Evolutionary conservation across 2,329 filamentous ascomycete genomes (phyloP).

Genomic region (Dothistroma septosporum): DNA sequence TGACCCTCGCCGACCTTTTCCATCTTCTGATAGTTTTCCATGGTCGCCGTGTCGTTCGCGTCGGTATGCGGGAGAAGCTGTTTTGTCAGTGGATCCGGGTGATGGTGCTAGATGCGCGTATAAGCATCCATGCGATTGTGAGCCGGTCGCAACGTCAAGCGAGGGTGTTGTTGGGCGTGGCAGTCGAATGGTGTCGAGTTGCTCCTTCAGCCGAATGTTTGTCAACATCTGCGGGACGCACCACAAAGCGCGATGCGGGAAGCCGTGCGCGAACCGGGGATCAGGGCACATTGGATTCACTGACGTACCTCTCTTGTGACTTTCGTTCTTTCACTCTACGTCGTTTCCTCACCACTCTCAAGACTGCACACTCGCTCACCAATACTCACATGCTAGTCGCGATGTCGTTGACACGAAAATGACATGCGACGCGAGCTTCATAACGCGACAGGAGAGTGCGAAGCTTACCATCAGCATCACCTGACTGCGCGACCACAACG

Average conservation of each 20-base stretch:
- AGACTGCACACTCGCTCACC: background rate
- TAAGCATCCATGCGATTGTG: conserved; percentile 2
- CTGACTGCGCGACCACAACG: conserved; percentile 19
- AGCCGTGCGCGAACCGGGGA: background rate
- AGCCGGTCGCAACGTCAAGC: background rate
- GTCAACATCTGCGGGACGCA: background rate
- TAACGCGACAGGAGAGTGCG: background rate
- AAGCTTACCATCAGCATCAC: conserved; percentile 1
- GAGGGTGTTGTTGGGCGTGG: background rate
- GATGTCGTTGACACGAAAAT: background rate
- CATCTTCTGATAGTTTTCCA: conserved; percentile 76
- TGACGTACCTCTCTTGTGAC: background rate
- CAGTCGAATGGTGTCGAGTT: background rate
- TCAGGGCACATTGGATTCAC: background rate
- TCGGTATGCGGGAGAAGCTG: background rate
- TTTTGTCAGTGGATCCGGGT: background rate
- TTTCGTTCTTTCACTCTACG: background rate
- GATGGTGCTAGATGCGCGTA: conserved; percentile 5
- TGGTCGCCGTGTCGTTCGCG: conserved; percentile 7
- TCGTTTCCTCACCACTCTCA: too few relatives aligned
- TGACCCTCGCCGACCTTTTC: conserved; percentile 94
- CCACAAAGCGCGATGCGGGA: background rate
- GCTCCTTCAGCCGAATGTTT: conserved; percentile 2
- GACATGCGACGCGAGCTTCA: background rate
- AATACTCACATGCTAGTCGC: background rate